These are phyloP conservation scores for Heterobasidion annosum DNA, from an alignment of 1,284 basidiomycete species.

Conservation along the genomic window DNA sequence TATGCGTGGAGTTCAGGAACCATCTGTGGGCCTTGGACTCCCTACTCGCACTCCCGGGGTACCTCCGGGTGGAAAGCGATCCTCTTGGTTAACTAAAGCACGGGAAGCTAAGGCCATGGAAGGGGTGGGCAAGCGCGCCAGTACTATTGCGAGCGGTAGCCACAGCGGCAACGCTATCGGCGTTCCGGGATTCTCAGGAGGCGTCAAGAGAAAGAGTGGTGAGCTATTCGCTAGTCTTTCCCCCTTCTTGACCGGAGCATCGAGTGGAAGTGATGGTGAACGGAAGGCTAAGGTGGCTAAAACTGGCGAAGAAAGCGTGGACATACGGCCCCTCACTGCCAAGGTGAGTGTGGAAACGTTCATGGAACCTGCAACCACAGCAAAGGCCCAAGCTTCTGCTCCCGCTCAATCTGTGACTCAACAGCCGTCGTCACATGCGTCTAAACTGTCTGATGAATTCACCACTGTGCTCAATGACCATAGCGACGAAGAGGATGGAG, in stretches of 20 bases:
- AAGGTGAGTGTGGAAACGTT: conserved; percentile 6
- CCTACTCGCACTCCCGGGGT: conserved; percentile 32
- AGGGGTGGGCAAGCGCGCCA: conserved; percentile 32
- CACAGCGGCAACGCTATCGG: not conserved
- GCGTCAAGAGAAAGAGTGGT: conserved; percentile 59
- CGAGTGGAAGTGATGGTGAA: conserved; percentile 19
- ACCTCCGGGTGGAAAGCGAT: conserved; percentile 48
- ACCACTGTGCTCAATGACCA: not conserved
- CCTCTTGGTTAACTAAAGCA: conserved; percentile 72
- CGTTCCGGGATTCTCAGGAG: conserved; percentile 10
- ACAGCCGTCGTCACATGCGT: not conserved
- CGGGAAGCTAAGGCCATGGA: conserved; percentile 68
- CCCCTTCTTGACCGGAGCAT: not conserved
- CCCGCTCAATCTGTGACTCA: too few species aligned
- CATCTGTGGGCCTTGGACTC: conserved; percentile 21
- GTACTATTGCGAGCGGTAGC: conserved; percentile 6
- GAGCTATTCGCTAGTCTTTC: conserved; percentile 30
- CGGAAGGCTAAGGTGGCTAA: conserved; percentile 42
- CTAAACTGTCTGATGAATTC: not conserved
- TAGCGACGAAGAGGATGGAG: conserved; percentile 11
- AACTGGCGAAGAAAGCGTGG: conserved; percentile 17
- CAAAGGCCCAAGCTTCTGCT: too few species aligned
- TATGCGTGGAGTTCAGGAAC: conserved; percentile 39
- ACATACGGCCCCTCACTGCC: not conserved
- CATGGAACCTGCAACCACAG: conserved; percentile 3